Evolutionary conservation across 164 flowering plant genomes (phyloP).

Genomic region (Tetrastigma voinierianum): DNA sequence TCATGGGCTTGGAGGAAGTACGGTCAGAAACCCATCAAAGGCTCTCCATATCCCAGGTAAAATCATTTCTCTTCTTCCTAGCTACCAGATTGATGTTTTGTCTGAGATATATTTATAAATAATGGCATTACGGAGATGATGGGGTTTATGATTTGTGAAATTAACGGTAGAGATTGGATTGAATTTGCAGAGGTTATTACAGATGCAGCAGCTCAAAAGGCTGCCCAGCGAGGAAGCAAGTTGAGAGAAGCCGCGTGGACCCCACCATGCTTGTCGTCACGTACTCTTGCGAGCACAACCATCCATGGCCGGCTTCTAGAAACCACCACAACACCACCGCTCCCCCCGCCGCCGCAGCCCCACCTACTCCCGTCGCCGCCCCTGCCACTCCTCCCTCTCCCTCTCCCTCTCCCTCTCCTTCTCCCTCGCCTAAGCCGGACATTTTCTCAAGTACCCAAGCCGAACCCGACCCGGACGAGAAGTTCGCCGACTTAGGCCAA

Average conservation of each 20-base stretch:
- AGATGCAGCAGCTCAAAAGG: constrained; percentile 91
- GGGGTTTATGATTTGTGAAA: too few relatives aligned
- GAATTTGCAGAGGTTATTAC: constrained; percentile 67
- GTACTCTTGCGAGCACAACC: constrained; percentile 87
- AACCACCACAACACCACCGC: constrained; percentile 19
- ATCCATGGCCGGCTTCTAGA: constrained; percentile 58
- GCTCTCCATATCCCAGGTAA: constrained; percentile 89
- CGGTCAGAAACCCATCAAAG: constrained; percentile 96
- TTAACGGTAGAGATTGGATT: too few relatives aligned
- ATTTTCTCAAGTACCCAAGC: constrained; percentile 10
- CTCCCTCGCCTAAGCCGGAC: constrained; percentile 1
- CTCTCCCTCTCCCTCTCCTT: constrained; percentile 10
- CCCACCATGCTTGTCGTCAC: constrained; percentile 83
- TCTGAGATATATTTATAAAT: too few relatives aligned
- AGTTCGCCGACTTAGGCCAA: constrained; percentile 33
- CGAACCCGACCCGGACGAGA: constrained; percentile 23
- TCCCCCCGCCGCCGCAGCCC: constrained; percentile 14
- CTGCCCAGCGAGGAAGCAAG: constrained; percentile 94
- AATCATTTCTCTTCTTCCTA: neutral
- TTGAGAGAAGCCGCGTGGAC: constrained; percentile 76
- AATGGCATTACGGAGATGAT: too few relatives aligned
- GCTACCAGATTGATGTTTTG: too few relatives aligned
- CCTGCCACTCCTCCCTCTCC: constrained; percentile 12
- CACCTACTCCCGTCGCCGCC: constrained; percentile 15
- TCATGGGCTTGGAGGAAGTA: constrained; percentile 94